A percentile compares a stretch with the other conserved stretches of the same genome.
These are phyloP conservation scores for Sicyos edulis DNA, from an alignment of 306 rosid genomes.

Conservation along the genomic window DNA sequence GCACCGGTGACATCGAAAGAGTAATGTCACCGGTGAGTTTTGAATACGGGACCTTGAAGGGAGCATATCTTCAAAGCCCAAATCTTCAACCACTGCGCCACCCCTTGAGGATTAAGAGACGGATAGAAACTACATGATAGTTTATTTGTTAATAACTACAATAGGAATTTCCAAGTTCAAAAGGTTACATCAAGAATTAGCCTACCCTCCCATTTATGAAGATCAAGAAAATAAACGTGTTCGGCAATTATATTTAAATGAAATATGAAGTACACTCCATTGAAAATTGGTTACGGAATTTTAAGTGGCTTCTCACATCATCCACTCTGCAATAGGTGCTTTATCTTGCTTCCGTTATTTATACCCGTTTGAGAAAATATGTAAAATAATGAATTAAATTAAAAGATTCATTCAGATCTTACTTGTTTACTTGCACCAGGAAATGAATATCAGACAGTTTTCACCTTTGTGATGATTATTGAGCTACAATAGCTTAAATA, in stretches of 20 bases:
- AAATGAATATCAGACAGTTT: neutral
- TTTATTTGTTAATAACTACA: neutral
- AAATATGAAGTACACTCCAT: neutral
- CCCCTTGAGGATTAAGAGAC: too few species aligned
- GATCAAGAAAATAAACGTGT: neutral
- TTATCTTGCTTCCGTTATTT: neutral
- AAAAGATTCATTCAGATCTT: slow-evolving; percentile 2
- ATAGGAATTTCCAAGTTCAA: neutral
- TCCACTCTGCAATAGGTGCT: neutral
- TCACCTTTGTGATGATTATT: neutral
- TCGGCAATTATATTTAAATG: neutral
- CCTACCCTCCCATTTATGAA: neutral
- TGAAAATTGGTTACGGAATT: neutral
- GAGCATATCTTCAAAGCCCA: too few species aligned
- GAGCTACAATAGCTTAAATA: neutral
- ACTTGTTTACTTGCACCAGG: neutral
- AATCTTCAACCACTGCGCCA: too few species aligned
- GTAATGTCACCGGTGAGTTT: too few species aligned
- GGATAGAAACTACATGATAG: neutral
- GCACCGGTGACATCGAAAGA: too few species aligned
- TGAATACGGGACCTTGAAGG: too few species aligned
- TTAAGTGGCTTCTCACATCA: slow-evolving; percentile 14
- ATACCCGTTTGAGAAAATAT: neutral
- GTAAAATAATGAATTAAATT: neutral
- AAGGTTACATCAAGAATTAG: neutral